Conservation (phyloP, 441 rosid genomes). For the Breynia disticha region DNA sequence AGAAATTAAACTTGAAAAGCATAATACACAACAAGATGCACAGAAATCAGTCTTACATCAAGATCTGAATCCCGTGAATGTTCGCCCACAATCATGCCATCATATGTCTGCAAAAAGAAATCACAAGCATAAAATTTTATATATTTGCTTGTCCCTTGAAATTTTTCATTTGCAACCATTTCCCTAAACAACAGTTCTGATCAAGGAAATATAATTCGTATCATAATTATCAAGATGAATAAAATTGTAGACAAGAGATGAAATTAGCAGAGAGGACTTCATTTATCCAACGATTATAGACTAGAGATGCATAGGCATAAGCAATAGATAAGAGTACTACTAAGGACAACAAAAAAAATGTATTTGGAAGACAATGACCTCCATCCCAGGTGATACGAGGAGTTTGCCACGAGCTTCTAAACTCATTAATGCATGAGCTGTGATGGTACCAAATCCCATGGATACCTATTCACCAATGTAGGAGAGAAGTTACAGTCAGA, state of each 20-base stretch:
- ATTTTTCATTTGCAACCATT: too few relatives aligned
- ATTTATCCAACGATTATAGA: not conserved
- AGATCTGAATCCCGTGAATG: slow-evolving; percentile 94
- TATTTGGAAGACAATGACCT: slow-evolving; percentile 33
- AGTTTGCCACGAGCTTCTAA: slow-evolving; percentile 93
- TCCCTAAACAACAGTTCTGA: too few relatives aligned
- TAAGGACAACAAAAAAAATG: too few relatives aligned
- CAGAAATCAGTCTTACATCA: slow-evolving; percentile 62
- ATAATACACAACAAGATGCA: slow-evolving; percentile 6
- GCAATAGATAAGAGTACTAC: too few relatives aligned
- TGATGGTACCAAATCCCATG: slow-evolving; percentile 79
- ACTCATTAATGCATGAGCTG: slow-evolving; percentile 79
- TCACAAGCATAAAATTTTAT: not conserved
- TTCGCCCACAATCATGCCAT: slow-evolving; percentile 97
- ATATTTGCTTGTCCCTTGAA: too few relatives aligned
- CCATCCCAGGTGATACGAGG: slow-evolving; percentile 74
- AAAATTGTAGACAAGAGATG: too few relatives aligned
- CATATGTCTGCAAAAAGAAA: slow-evolving; percentile 62
- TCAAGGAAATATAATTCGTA: too few relatives aligned
- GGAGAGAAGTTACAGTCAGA: too few relatives aligned
- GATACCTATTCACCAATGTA: slow-evolving; percentile 51
- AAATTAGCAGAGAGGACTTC: not conserved
- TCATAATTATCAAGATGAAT: too few relatives aligned
- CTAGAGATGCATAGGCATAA: too few relatives aligned
- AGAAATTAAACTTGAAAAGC: slow-evolving; percentile 13